Evolutionary conservation across 345 rosid genomes (phyloP), one percentile per base, ranked within the genome.

Genomic region (Corchorus capsularis): DNA sequence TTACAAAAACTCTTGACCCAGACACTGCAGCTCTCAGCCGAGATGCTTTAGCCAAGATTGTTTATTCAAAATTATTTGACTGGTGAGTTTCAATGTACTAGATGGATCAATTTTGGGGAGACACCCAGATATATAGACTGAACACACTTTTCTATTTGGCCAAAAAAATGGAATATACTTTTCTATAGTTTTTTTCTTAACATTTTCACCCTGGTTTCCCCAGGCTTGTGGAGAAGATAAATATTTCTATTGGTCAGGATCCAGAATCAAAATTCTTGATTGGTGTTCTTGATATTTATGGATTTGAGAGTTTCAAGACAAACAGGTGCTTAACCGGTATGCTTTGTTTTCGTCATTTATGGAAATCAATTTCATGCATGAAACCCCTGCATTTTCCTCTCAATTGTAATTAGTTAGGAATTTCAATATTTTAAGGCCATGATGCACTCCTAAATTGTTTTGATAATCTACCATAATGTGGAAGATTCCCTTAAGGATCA

Each of bases 261-360:
- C 89, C 91, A 71, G 76, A 86, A 61, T 96, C 99, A 34, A 91
- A 89, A 81, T 77, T 39, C 83, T 85, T 93, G 50, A 93, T 96
- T 73, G 99, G 98, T 34, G 94, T 96, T 77, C 89, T 96, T 87
- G 98, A 96, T 91, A 96, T 96, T 76, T 96, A 96, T 85, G 98
- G 99, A 83, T 96, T 96, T 77, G 99, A 96, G 91, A 96, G 97
- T 96, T 96, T 96, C 91, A 92, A 96, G 97, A 96, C 98, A 89
- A 96, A 96, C 99, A 96, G 99, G 99, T 96, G 99, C 99, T 89
- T 91, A 85, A 82, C 92, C 71, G 97, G 99, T 93, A 93, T 72
- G 96, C 96, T 86, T 91, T 87, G 69, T 82, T 81, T 86, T 89
- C 90, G 77, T 88, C 77, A 82, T 77, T 82, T 75, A 41, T 15